Evolutionary conservation across 2,329 filamentous ascomycete species (phyloP).

Genomic region (Cladosporium sp.): DNA sequence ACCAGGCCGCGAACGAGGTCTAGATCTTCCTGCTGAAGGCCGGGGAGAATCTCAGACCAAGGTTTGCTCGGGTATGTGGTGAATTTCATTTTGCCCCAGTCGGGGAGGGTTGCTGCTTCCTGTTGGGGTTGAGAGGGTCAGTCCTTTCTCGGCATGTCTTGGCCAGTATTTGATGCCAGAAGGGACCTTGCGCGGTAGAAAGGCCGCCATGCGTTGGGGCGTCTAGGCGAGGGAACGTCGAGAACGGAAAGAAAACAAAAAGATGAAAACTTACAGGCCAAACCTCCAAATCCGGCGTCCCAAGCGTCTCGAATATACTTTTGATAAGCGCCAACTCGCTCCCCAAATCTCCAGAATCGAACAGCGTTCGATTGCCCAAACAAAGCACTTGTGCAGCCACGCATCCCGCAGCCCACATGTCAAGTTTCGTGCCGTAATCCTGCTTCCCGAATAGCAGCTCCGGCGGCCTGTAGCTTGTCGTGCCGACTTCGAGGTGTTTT

Average conservation of each 20-base stretch:
- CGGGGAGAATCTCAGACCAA: conserved; percentile 68
- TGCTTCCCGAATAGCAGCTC: conserved; percentile 84
- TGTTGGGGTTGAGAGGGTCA: conserved; percentile 18
- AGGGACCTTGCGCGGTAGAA: too few species aligned
- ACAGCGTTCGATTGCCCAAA: conserved; percentile 56
- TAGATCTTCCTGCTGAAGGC: conserved; percentile 53
- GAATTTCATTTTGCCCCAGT: conserved; percentile 85
- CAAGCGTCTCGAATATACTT: conserved; percentile 87
- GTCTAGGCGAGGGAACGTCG: background rate
- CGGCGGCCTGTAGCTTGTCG: conserved; percentile 82
- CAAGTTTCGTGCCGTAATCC: conserved; percentile 65
- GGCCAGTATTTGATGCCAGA: too few species aligned
- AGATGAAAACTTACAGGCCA: conserved; percentile 67
- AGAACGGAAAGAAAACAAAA: background rate
- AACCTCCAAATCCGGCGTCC: conserved; percentile 70
- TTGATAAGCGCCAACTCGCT: conserved; percentile 87
- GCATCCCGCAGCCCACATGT: conserved; percentile 85
- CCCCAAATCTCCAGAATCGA: conserved; percentile 83
- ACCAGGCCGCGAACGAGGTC: conserved; percentile 66
- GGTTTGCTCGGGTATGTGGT: conserved; percentile 60
- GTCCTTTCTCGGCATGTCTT: background rate
- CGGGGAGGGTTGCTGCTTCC: conserved; percentile 66
- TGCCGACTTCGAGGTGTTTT: conserved; percentile 92
- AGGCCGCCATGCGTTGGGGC: too few species aligned
- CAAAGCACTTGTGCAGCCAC: conserved; percentile 69